These are phyloP conservation scores for Lepidium didymum DNA, from an alignment of 345 rosid genomes.

Conservation along the genomic window DNA sequence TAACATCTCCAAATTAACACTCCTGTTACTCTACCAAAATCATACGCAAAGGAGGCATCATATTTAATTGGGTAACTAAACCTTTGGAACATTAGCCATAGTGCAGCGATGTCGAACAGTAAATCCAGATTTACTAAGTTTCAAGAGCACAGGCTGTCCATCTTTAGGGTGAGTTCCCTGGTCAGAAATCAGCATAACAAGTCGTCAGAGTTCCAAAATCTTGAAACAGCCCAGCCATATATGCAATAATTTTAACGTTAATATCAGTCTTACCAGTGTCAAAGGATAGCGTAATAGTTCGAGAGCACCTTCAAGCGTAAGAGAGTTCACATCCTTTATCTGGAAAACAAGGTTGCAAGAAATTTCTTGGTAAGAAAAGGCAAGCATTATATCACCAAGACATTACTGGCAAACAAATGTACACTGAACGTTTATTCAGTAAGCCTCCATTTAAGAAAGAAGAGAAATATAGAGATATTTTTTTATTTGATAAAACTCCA, in stretches of 20 bases:
- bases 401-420: neutral
- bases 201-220: neutral
- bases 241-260: constrained; percentile 2
- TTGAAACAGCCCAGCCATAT: constrained; percentile 10
- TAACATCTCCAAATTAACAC: neutral
- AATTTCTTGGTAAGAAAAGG: neutral
- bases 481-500: neutral
- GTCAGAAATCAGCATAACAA: constrained; percentile 15
- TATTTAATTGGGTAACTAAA: constrained; percentile 19
- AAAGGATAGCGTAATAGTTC: constrained; percentile 69
- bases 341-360: constrained; percentile 25
- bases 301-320: constrained; percentile 73
- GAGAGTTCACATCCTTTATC: constrained; percentile 58
- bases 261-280: constrained; percentile 55
- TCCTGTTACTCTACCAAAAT: constrained; percentile 10
- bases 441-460: neutral
- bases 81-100: constrained; percentile 87
- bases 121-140: constrained; percentile 62
- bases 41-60: neutral
- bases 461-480: neutral
- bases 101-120: constrained; percentile 61
- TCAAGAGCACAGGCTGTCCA: constrained; percentile 64
- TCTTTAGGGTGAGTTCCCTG: constrained; percentile 89
- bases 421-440: constrained; percentile 1
- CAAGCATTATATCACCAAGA: neutral